A percentile compares a stretch with the other conserved stretches of the same genome.
These are phyloP conservation scores for Tilletia caries DNA, from an alignment of 1,284 basidiomycete genomes.

Conservation along the genomic window DNA sequence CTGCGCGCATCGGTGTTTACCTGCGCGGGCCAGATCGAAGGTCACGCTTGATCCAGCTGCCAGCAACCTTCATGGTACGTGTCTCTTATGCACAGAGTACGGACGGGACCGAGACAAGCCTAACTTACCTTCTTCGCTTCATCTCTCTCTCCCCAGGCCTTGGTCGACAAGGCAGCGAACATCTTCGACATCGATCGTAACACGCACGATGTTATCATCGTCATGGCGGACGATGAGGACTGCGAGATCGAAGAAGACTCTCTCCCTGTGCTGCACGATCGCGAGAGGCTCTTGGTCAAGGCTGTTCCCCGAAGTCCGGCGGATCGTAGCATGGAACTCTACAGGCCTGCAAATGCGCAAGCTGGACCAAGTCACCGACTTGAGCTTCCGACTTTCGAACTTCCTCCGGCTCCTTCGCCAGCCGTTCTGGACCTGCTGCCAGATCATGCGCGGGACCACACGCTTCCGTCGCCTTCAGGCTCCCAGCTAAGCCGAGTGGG, in stretches of 20 bases:
- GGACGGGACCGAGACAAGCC: neutral
- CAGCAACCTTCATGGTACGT: neutral
- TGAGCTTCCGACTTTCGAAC: neutral
- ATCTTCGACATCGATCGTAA: neutral
- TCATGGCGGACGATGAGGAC: neutral
- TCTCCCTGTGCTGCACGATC: neutral
- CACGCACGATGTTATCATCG: neutral
- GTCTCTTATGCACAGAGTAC: neutral
- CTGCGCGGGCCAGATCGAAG: neutral
- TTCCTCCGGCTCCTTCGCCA: neutral
- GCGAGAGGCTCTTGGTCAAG: neutral
- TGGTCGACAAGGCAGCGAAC: neutral
- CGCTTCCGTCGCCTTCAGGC: neutral
- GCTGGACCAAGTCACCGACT: neutral
- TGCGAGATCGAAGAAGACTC: slow-evolving; percentile 9
- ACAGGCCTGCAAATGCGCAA: neutral
- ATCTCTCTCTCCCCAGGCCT: neutral
- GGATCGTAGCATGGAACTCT: too few relatives aligned
- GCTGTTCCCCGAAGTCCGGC: neutral
- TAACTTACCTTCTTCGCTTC: too few relatives aligned
- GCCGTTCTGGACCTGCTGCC: neutral
- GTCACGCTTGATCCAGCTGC: neutral
- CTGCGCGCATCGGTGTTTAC: neutral
- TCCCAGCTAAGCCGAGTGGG: neutral
- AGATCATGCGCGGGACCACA: neutral